Evolutionary conservation across 2,329 filamentous ascomycete genomes (phyloP).

Genomic region (Tolypocladium cylindrosporum): DNA sequence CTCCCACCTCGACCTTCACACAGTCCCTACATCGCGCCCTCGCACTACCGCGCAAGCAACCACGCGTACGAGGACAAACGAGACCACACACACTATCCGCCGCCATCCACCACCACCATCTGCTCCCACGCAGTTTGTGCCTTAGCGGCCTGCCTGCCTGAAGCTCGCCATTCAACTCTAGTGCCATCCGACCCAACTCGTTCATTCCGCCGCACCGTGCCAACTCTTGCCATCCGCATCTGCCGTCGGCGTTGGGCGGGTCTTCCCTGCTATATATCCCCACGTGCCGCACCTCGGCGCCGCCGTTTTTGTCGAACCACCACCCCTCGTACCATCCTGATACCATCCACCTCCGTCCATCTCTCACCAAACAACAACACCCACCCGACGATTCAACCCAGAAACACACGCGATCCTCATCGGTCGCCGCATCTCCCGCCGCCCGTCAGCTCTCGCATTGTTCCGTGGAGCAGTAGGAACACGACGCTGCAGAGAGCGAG

Average conservation of each 20-base stretch:
- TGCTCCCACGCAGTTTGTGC: neutral
- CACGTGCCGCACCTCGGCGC: constrained; percentile 12
- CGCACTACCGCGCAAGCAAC: neutral
- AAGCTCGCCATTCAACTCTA: neutral
- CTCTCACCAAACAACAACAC: neutral
- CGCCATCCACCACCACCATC: neutral
- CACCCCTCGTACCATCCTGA: constrained; percentile 11
- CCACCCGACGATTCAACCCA: neutral
- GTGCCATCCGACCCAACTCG: neutral
- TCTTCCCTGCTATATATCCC: constrained; percentile 10
- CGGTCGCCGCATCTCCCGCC: neutral
- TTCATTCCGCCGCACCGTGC: neutral
- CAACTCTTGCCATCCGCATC: neutral
- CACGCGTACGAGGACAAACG: neutral
- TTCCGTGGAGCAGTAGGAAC: neutral
- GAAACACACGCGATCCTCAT: neutral
- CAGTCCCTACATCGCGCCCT: neutral
- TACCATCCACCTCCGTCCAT: constrained; percentile 6
- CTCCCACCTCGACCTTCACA: neutral
- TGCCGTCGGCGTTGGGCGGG: neutral
- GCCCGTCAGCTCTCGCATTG: neutral
- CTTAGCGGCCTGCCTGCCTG: neutral
- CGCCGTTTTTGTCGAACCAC: constrained; percentile 14
- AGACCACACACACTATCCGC: neutral
- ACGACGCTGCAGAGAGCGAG: constrained; percentile 1